Evolutionary conservation across 2,329 filamentous ascomycete genomes (phyloP).

Genomic region (Aspergillus fischeri): DNA sequence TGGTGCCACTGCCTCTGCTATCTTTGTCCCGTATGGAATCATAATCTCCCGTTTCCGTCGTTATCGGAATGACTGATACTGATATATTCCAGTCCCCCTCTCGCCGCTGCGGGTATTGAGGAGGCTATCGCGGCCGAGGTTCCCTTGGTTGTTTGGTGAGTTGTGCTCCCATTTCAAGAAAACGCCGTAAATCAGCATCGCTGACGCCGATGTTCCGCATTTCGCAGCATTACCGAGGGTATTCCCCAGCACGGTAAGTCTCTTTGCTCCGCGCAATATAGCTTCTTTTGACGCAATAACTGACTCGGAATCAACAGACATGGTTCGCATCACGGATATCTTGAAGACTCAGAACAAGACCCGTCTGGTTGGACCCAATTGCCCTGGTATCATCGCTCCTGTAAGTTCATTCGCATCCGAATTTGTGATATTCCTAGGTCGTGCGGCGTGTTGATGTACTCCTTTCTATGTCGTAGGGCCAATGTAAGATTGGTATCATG

Average conservation of each 20-base stretch:
- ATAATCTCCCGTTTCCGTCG: background rate
- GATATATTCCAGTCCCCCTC: conserved; percentile 63
- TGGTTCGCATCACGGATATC: conserved; percentile 98
- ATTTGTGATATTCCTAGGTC: background rate
- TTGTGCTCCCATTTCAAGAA: conserved; percentile 19
- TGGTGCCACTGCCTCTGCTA: conserved; percentile 83
- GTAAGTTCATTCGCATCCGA: conserved; percentile 38
- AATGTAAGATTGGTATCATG: conserved; percentile 99
- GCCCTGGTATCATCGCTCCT: conserved; percentile 89
- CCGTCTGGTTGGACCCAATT: conserved; percentile 94
- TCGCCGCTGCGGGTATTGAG: conserved; percentile 93
- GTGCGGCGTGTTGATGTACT: conserved; percentile 9
- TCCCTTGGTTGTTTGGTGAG: conserved; percentile 80
- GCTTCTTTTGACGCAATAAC: conserved; percentile 1
- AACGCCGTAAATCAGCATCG: conserved; percentile 9
- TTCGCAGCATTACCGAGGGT: conserved; percentile 76
- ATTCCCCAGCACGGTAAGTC: conserved; percentile 88
- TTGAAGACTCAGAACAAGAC: conserved; percentile 98
- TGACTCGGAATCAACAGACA: conserved; percentile 57
- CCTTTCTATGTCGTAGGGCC: conserved; percentile 54
- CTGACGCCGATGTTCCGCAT: conserved; percentile 14
- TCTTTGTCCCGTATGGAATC: conserved; percentile 80
- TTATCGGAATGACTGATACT: conserved; percentile 4
- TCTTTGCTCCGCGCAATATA: background rate
- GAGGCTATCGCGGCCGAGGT: conserved; percentile 93